Evolutionary conservation across 495 filamentous ascomycete species (phyloP).

Genomic region (Physcia stellaris): DNA sequence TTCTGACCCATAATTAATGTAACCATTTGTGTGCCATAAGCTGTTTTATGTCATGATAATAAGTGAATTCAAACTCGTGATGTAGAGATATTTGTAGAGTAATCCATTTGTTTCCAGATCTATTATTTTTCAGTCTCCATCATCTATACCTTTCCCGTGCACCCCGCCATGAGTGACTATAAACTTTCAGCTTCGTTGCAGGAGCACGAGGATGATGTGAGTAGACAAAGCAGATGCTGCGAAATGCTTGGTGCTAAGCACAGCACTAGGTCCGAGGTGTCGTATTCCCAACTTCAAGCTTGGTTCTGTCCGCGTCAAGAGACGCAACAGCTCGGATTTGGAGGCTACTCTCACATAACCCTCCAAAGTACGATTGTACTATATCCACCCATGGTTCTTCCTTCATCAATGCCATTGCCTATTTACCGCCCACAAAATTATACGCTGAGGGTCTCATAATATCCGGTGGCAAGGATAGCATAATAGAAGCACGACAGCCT

Average conservation of each 20-base stretch:
- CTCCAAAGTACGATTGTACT: constrained; percentile 58
- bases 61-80: too few relatives aligned
- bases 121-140: too few relatives aligned
- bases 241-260: constrained; percentile 10
- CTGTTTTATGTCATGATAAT: too few relatives aligned
- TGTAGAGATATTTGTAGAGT: too few relatives aligned
- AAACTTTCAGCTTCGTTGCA: constrained; percentile 71
- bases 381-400: constrained; percentile 62
- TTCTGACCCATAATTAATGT: too few relatives aligned
- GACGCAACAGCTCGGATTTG: constrained; percentile 84
- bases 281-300: constrained; percentile 57
- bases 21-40: too few relatives aligned
- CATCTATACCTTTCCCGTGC: too few relatives aligned
- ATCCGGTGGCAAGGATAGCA: constrained; percentile 77
- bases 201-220: constrained; percentile 75
- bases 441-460: constrained; percentile 72
- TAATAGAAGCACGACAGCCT: constrained; percentile 79
- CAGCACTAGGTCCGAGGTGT: constrained; percentile 72
- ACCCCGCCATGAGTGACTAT: constrained; percentile 47
- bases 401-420: constrained; percentile 78
- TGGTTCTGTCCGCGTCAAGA: constrained; percentile 72
- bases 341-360: constrained; percentile 52
- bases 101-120: too few relatives aligned
- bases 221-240: constrained; percentile 16
- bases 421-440: constrained; percentile 50